Base-by-base conservation (phyloP, 2,329 filamentous ascomycete genomes). In the Cytospora leucostoma region DNA sequence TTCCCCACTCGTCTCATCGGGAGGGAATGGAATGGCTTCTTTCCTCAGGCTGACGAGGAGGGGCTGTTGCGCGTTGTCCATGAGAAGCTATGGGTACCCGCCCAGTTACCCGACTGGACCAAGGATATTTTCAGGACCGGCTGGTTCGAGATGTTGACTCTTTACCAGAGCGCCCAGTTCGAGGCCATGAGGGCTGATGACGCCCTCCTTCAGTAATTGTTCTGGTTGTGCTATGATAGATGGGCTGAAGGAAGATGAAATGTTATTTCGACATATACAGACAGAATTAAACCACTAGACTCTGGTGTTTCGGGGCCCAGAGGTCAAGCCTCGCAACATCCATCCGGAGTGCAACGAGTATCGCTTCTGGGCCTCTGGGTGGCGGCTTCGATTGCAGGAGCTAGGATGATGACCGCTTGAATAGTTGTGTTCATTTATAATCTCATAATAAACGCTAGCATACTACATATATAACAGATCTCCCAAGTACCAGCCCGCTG, bases 21-120 rank as follows among this genome's bases (percentile, higher is more conserved):
- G 35, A 60, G 64, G 56, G 61, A 65, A 49, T 65, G 57, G 56
- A 61, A 65, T 6, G 64, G 64, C 10, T 63, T 56, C 49, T 65
- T 50, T 13, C 64, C 64, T n/a, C 53, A 56, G 57, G 38, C 17
- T 13, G 32, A 58, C 4, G 64, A 63, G 56, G 47, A 64, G 40
- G 51, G 49, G 12, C 1, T 63, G 12, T 34, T 65, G 21, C 49
- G 58, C 17, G 32, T 65, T 10, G 64, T 65, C 5, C 64, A 65
- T 17, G 64, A 65, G 38, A 65, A 65, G 61, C 54, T 65, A 21
- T 65, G 64, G 64, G 61, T 60, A 32, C 37, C 57, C 3, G 56
- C 56, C 7, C 61, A 60, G 13, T 19, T 33, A 4, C 53, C 55
- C n/a, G 38, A 37, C 6, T 65, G 64, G 64, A 63, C 56, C 10